These are phyloP conservation scores for Endogone sp. DNA, from an alignment of 192 early-diverging fungal genomes.

Conservation along the genomic window DNA sequence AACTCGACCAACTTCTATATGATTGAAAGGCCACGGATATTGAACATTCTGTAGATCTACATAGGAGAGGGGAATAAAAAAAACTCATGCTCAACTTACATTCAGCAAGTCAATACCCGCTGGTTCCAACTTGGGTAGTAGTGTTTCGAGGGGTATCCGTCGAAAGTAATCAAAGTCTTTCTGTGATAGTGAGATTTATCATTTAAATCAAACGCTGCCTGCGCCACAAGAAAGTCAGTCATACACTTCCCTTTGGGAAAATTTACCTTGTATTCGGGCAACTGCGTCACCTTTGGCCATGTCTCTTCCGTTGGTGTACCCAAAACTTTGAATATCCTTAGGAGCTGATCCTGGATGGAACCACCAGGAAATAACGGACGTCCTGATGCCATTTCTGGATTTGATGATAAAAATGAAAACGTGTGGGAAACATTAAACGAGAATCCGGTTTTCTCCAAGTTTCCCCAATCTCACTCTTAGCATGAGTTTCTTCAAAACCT, in stretches of 20 bases:
- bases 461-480: too few species aligned
- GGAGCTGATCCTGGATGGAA: conserved; percentile 82
- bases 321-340: conserved; percentile 88
- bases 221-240: too few species aligned
- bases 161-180: conserved; percentile 75
- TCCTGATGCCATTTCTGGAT: conserved; percentile 79
- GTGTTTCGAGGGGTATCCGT: conserved; percentile 62
- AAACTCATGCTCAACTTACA: conserved; percentile 35
- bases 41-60: not conserved
- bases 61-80: too few species aligned
- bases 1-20: conserved; percentile 60
- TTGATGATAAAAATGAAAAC: too few species aligned
- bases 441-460: too few species aligned
- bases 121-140: conserved; percentile 81
- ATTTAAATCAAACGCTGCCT: too few species aligned
- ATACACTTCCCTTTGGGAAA: too few species aligned
- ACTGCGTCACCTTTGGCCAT: conserved; percentile 83
- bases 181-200: too few species aligned
- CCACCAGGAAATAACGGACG: conserved; percentile 89
- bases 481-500: not conserved
- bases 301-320: conserved; percentile 77
- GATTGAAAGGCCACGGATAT: not conserved
- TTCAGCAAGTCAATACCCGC: conserved; percentile 83
- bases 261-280: conserved; percentile 85
- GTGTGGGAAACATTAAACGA: too few species aligned